Conservation (phyloP, 2,329 filamentous ascomycete species). For the Fusarium acutatum region DNA sequence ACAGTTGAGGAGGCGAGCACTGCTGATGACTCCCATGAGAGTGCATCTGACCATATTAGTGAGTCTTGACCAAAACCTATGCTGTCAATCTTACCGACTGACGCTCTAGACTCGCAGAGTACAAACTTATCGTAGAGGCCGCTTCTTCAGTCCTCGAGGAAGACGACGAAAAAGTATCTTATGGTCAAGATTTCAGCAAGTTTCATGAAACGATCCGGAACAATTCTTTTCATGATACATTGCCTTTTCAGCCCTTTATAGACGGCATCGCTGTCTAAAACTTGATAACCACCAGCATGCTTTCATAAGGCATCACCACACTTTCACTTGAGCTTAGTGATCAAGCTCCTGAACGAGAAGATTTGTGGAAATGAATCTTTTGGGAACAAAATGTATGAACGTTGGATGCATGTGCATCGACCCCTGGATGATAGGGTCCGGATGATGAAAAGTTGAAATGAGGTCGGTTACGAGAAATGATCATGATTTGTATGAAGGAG, state of each 20-base stretch:
- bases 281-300: not conserved
- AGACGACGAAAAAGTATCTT: not conserved
- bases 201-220: slow-evolving; percentile 21
- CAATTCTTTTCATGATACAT: not conserved
- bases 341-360: not conserved
- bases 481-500: slow-evolving; percentile 5
- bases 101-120: slow-evolving; percentile 29
- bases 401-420: slow-evolving; percentile 3
- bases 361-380: not conserved
- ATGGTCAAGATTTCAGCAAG: slow-evolving; percentile 2
- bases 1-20: slow-evolving; percentile 49
- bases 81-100: not conserved
- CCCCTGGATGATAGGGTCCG: slow-evolving; percentile 2
- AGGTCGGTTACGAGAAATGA: slow-evolving; percentile 1
- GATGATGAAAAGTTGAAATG: not conserved
- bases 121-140: slow-evolving; percentile 19
- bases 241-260: not conserved
- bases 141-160: slow-evolving; percentile 14
- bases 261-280: not conserved
- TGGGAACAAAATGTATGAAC: slow-evolving; percentile 4
- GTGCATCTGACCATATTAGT: slow-evolving; percentile 44
- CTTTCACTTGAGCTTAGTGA: not conserved
- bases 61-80: not conserved
- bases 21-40: slow-evolving; percentile 32
- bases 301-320: not conserved